Evolutionary conservation across 139 green algal species (phyloP), one percentile per base, ranked within the genome.

Genomic region (Chlorella sp.): DNA sequence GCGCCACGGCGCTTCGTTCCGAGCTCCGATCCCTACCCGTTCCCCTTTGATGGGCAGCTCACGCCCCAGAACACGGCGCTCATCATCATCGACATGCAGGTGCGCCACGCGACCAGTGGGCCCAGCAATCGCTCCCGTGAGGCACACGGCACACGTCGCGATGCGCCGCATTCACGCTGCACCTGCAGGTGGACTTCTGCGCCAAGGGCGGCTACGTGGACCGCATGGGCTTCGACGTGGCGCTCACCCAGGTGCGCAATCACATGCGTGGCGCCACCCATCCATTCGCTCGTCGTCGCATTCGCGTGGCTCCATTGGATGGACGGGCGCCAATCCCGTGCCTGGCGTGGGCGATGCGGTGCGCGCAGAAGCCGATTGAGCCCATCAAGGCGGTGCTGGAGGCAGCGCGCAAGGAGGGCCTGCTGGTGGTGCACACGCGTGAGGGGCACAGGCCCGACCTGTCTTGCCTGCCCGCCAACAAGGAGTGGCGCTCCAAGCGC

Each of bases 61-160:
- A 49, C 34, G 0, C 72, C 78, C 2, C 29, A 73, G 5, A 86
- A 89, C 66, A 89, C 86, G 24, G 79, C 75, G 2, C 49, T 91
- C 1, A 71, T 91, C 30, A 63, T 91, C 17, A 91, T 91, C 51
- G 86, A 91, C 73, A 91, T 91, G 86, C 85, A 90, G 80, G 75
- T 42, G 23, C 49, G 42, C 42, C 42, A 17, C 42, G 10, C 42
- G 10, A 55, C 42, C 10, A 55, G 17, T 55, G 42, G 42, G 10
- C 42, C 17, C 42, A 55, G 42, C 17, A 55, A 55, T 55, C 42
- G 42, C 42, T 55, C 17, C 17, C 42, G 17, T 17, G 42, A 55
- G 10, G 42, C 42, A 55, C 1, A 29, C 62, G 26, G 27, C 63
- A 36, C 27, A 65, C 59, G n/a, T 10, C 32, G 10, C 33, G 24